phyloP scores from a whole-genome alignment of 2,329 filamentous ascomycete species.

The Fusarium anguioides region DNA sequence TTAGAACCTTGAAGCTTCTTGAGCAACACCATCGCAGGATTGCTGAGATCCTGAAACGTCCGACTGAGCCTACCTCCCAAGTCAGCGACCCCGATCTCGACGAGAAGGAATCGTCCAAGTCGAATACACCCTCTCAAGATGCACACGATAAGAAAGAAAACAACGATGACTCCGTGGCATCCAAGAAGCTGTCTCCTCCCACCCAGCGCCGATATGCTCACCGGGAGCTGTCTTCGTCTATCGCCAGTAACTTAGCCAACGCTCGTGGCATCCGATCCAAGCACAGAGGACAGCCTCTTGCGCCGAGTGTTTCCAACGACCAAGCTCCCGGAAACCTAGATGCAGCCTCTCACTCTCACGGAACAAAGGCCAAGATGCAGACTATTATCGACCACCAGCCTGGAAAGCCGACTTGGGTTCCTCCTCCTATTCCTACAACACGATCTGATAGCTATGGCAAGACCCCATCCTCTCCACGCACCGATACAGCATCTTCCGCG shows the following conservation, averaged over 20 bases:
- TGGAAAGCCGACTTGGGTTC: conserved; percentile 65
- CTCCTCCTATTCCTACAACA: conserved; percentile 54
- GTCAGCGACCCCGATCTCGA: conserved; percentile 38
- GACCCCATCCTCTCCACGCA: conserved; percentile 41
- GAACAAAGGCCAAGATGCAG: conserved; percentile 65
- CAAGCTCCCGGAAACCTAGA: conserved; percentile 78
- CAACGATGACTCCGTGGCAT: conserved; percentile 34
- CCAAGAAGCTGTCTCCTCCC: conserved; percentile 47
- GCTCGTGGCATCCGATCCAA: conserved; percentile 80
- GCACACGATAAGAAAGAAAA: conserved; percentile 40
- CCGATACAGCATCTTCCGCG: conserved; percentile 40
- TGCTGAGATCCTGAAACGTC: conserved; percentile 81
- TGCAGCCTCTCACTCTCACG: conserved; percentile 62
- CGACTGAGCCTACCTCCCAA: conserved; percentile 59
- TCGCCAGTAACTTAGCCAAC: conserved; percentile 88
- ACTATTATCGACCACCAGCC: conserved; percentile 64
- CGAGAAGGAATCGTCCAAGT: conserved; percentile 48
- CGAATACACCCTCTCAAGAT: conserved; percentile 22
- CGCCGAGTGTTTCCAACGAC: conserved; percentile 78
- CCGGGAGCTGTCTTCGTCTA: conserved; percentile 81
- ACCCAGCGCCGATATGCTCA: conserved; percentile 65
- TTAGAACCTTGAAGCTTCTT: conserved; percentile 85
- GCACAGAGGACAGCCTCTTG: conserved; percentile 73
- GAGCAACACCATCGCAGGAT: conserved; percentile 89
- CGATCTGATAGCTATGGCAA: conserved; percentile 44